Evolutionary conservation across 2,329 filamentous ascomycete genomes (phyloP), one percentile per base, ranked within the genome.

Genomic region (Pestalotiopsis sp.): DNA sequence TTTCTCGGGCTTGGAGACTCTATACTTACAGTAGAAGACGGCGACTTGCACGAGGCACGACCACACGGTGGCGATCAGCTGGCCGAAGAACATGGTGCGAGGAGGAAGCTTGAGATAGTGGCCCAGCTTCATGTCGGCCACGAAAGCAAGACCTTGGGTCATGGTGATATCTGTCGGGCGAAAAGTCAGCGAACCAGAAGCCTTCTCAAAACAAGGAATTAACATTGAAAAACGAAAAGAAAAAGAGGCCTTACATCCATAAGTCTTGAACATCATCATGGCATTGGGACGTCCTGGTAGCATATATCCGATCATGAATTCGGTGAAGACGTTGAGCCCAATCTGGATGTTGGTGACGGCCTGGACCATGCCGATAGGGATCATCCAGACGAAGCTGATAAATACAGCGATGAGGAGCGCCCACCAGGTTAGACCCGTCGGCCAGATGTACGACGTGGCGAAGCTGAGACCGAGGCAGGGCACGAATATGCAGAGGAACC

Each of bases 231-330:
- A 25, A 25, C 2, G 25, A 14, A 40, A 17, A 27, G 11, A 13
- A 7, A 27, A 27, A 14, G 6, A 14, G n/a, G 23, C 45, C 45
- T 57, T 56, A 58, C 49, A 66, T 13, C 65, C 65, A 45, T 79
- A 93, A 70, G 90, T 92, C 80, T 93, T 93, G 83, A 93, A 93
- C 81, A 93, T 86, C 91, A 93, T 93, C 86, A 93, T 90, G 61
- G 90, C 90, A 70, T 93, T 83, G 1, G 91, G 91, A 3, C 86
- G 85, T 36, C 91, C 91, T 0, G 91, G 91, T 63, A 92, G 86
- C 84, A 93, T 91, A 78, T 93, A 93, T 5, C 91, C 91, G 70
- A 91, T 86, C 69, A 93, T 86, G 74, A 91, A 92, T 76, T 93
- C 91, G n/a, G 90, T 91, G 68, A 93, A 80, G n/a, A 93, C 90